A percentile compares a stretch with the other conserved stretches of the same genome.
Conservation (phyloP, 2,329 filamentous ascomycete genomes). For the Lomentospora prolificans region DNA sequence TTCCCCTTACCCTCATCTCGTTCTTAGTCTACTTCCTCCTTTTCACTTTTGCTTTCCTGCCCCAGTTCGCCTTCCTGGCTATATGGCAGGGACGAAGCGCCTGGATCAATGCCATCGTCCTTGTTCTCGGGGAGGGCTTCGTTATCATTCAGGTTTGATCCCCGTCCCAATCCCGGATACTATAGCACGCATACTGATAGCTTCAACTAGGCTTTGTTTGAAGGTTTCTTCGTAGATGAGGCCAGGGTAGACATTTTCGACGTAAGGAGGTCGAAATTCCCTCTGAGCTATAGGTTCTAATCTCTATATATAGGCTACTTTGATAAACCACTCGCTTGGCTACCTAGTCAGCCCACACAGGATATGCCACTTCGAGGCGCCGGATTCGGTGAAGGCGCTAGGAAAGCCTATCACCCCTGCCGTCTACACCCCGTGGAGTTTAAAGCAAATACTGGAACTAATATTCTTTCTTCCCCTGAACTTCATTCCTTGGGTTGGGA, state of each 20-base stretch:
- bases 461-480: constrained; percentile 73
- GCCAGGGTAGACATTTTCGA: constrained; percentile 76
- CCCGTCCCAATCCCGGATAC: neutral
- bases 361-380: constrained; percentile 55
- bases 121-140: constrained; percentile 75
- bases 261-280: too few relatives aligned
- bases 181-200: neutral
- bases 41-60: constrained; percentile 80
- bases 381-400: constrained; percentile 66
- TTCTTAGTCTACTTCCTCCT: constrained; percentile 74
- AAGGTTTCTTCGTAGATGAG: constrained; percentile 75
- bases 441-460: constrained; percentile 84
- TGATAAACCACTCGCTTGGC: constrained; percentile 64
- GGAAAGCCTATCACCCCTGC: constrained; percentile 71
- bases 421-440: constrained; percentile 78
- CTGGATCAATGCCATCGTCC: constrained; percentile 80
- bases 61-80: constrained; percentile 78
- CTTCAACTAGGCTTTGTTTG: constrained; percentile 45
- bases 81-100: constrained; percentile 82
- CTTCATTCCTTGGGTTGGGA: constrained; percentile 73
- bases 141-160: constrained; percentile 47
- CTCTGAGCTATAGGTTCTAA: constrained; percentile 5
- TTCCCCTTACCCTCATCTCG: constrained; percentile 76
- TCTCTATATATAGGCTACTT: constrained; percentile 40
- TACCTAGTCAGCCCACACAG: constrained; percentile 59